Base-by-base conservation (phyloP, 768 basidiomycete genomes). In the Xerocomus brunneocitrinus region DNA sequence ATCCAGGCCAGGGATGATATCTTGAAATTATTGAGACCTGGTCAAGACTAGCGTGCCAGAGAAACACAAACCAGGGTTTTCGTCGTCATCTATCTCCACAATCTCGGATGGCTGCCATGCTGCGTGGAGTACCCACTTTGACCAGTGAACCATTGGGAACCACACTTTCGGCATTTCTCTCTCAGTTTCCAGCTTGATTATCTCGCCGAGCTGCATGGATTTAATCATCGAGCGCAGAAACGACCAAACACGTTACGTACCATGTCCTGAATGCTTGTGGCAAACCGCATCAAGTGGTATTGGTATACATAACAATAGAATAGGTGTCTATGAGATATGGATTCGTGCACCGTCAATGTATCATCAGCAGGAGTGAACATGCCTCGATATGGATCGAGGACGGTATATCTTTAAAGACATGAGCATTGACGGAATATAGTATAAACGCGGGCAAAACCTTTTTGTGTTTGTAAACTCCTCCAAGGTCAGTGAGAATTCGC, bases 221-320 rank as follows among this genome's bases (percentile, higher is more conserved):
- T 41, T 40, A 16, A 22, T 39, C 44, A 16, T 39, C 2, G 27
- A 4, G 32, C 24, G 0, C 2, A 12, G 6, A 13, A 14, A n/a
- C 5, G 3, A 5, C n/a, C 1, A 49, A 16, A 6, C 5, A 12
- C 14, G 22, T 14, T 28, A 57, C 75, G 22, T 42, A 79, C 78
- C 53, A 72, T 47, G 9, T 67, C 67, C 24, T 63, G 57, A 4
- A 76, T 50, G 12, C 63, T 57, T 8, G 56, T 52, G 4, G 70
- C 62, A 56, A 79, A 76, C 12, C 65, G 67, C 63, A 76, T 73
- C 46, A 76, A 58, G 52, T 79, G 79, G 50, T 73, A 78, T 55
- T 91, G 85, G 63, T 87, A 89, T 27, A 87, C 78, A 59, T 84
- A 90, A 46, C 83, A 86, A 51, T 87, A 73, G 59, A 91, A 91